Evolutionary conservation across 176 grass and related monocot genomes (phyloP).

Genomic region (Areca catechu): DNA sequence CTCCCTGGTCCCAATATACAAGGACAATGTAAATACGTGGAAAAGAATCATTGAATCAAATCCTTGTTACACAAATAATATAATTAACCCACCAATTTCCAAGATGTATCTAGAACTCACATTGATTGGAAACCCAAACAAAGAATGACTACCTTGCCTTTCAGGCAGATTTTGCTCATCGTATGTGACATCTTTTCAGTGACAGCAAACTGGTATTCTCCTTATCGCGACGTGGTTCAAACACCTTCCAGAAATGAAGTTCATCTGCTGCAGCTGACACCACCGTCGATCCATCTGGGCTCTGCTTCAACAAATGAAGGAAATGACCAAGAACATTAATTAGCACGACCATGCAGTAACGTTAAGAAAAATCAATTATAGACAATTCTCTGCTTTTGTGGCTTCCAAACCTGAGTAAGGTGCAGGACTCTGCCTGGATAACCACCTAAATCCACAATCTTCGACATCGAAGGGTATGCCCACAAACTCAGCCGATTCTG

Average conservation of each 20-base stretch:
- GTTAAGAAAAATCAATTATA: no score
- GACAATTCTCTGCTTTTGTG: background rate
- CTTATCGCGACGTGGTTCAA: background rate
- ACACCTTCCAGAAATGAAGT: conserved; percentile 36
- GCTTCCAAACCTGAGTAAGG: conserved; percentile 26
- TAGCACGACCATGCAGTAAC: no score
- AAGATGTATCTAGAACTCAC: no score
- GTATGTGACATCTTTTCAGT: conserved; percentile 32
- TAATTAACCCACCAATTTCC: no score
- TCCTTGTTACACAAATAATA: no score
- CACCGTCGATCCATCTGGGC: conserved; percentile 29
- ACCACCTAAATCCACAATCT: conserved; percentile 28
- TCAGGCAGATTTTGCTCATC: background rate
- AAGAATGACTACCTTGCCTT: no score
- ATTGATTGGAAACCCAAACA: no score
- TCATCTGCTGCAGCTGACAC: conserved; percentile 35
- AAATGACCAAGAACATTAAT: no score
- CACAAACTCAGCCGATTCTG: conserved; percentile 24
- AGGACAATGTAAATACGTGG: no score
- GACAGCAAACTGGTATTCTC: conserved; percentile 25
- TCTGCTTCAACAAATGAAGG: conserved; percentile 17
- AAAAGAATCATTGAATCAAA: no score
- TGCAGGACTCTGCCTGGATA: conserved; percentile 31
- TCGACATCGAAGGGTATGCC: conserved; percentile 32
- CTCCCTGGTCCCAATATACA: no score